Base-by-base conservation (phyloP, 768 basidiomycete species). In the Calocera viscosa region DNA sequence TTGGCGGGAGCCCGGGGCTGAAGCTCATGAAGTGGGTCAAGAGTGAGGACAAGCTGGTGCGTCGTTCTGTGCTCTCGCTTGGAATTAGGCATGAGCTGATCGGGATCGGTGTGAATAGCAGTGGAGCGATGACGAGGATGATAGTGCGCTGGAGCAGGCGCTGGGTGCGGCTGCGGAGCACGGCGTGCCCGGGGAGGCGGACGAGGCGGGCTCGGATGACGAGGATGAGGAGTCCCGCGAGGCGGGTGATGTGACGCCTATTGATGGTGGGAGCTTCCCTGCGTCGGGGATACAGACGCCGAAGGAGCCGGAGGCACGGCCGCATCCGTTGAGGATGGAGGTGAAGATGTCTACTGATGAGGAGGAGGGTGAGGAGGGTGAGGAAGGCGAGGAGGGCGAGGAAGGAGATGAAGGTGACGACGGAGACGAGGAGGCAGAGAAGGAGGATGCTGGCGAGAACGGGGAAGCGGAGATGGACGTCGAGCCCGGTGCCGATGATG, bases 71-170 rank as follows among this genome's bases (percentile, higher is more conserved):
- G 7, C 53, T 28, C 30, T 7, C 43, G 16, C 24, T 47, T 19
- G 19, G 3, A 19, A 19, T 7, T 47, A 28, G 53, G 7, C 26
- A 60, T 7, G 53, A 5, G 5, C 11, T 60, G 16, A 5, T 47
- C 8, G 7, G 14, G 30, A 5, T 16, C 19, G 8, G 2, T 2
- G 8, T 24, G 43, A 26, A 10, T 32, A 60, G 53, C 53, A 60
- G 30, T 60, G 53, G 53, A 60, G 53, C 30, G 53, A 60, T 19
- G 53, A 60, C 53, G 53, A 60, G 22, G 53, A 60, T 30, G 53
- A 60, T 19, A 8, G 10, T 60, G 53, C 53, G 26, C 53, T 60
- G 14, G 53, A 60, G 22, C 53, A 60, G 22, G 53, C 53, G 26
- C 53, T 60, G 11, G 53, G 53, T 8, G 53, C 53, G 10, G 53